These are phyloP conservation scores for Fusarium floridanum DNA, from an alignment of 2,329 filamentous ascomycete species.

Conservation along the genomic window DNA sequence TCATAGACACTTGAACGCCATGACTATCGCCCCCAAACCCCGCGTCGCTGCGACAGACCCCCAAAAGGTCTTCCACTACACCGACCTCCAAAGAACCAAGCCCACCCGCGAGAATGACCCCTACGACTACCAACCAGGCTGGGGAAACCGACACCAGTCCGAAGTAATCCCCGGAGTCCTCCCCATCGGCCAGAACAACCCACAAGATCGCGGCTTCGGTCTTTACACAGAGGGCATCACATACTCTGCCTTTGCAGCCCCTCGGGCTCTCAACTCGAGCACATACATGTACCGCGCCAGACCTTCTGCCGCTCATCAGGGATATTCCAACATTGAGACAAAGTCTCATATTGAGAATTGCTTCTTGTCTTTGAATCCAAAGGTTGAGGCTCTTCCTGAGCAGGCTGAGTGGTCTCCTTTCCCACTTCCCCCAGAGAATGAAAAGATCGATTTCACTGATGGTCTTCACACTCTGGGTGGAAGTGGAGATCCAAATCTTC, in stretches of 20 bases:
- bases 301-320: slow-evolving; percentile 21
- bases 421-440: slow-evolving; percentile 3
- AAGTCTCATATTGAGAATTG: slow-evolving; percentile 29
- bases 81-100: slow-evolving; percentile 25
- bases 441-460: slow-evolving; percentile 16
- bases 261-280: slow-evolving; percentile 12
- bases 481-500: slow-evolving; percentile 19
- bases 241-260: slow-evolving; percentile 31
- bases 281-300: slow-evolving; percentile 25
- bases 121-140: slow-evolving; percentile 22
- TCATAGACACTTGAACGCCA: not conserved
- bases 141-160: slow-evolving; percentile 26
- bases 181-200: slow-evolving; percentile 24
- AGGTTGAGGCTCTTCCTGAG: slow-evolving; percentile 10
- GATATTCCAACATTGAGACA: slow-evolving; percentile 1
- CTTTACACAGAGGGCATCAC: slow-evolving; percentile 33
- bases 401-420: slow-evolving; percentile 30
- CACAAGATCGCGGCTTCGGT: slow-evolving; percentile 20
- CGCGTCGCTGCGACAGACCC: slow-evolving; percentile 14
- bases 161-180: slow-evolving; percentile 23
- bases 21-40: not conserved
- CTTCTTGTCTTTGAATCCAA: slow-evolving; percentile 16
- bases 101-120: slow-evolving; percentile 28
- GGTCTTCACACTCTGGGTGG: slow-evolving; percentile 23
- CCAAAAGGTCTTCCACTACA: slow-evolving; percentile 29